Conservation (phyloP, 2,329 filamentous ascomycete species). For the Lasiodiplodia citricola region DNA sequence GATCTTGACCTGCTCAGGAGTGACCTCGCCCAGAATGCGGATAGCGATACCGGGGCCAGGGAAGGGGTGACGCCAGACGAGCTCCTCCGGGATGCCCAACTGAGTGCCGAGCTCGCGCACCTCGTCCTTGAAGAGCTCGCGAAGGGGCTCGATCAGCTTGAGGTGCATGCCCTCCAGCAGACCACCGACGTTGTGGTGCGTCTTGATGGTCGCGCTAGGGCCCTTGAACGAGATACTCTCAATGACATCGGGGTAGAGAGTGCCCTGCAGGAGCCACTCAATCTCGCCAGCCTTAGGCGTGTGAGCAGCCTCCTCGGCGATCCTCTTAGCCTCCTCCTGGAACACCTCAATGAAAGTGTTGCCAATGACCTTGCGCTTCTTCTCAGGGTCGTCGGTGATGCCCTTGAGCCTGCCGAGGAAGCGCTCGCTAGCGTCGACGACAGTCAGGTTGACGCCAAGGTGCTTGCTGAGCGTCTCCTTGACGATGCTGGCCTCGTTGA, state of each 20-base stretch:
- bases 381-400: conserved; percentile 76
- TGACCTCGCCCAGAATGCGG: conserved; percentile 84
- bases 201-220: conserved; percentile 74
- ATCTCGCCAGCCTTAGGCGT: conserved; percentile 74
- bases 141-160: conserved; percentile 78
- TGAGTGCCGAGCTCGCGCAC: conserved; percentile 72
- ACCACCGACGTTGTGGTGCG: conserved; percentile 75
- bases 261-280: conserved; percentile 87
- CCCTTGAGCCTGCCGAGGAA: conserved; percentile 81
- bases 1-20: conserved; percentile 77
- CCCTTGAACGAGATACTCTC: conserved; percentile 76
- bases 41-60: conserved; percentile 78
- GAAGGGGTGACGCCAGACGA: conserved; percentile 81
- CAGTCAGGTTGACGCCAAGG: conserved; percentile 87
- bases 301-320: conserved; percentile 72
- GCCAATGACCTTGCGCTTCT: conserved; percentile 91
- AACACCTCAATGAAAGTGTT: conserved; percentile 82
- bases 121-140: conserved; percentile 85
- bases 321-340: conserved; percentile 75
- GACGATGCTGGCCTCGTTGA: conserved; percentile 83
- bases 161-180: conserved; percentile 67
- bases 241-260: conserved; percentile 77
- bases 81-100: conserved; percentile 73
- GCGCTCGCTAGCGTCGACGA: conserved; percentile 76
- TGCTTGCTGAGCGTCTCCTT: conserved; percentile 78